phyloP scores from a whole-genome alignment of 345 rosid genomes.

The Turritis glabra region DNA sequence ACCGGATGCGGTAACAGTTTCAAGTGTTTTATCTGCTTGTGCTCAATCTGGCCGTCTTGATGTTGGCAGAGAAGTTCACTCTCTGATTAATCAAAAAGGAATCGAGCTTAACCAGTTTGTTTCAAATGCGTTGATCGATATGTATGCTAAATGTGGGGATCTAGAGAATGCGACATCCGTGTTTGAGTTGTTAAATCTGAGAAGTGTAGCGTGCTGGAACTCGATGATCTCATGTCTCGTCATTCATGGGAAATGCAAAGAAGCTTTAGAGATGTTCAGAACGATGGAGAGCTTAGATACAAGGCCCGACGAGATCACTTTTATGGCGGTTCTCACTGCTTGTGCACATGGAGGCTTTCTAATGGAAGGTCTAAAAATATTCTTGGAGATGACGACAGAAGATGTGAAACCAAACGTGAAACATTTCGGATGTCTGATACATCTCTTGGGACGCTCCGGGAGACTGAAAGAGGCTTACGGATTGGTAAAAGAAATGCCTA shows the following conservation, averaged over 20 bases:
- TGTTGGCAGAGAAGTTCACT: conserved; percentile 63
- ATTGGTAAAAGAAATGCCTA: conserved; percentile 59
- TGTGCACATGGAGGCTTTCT: conserved; percentile 72
- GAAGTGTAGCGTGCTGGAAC: conserved; percentile 68
- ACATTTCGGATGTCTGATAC: conserved; percentile 76
- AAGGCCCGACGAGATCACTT: conserved; percentile 63
- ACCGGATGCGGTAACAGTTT: conserved; percentile 64
- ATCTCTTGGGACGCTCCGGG: conserved; percentile 73
- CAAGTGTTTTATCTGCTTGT: conserved; percentile 71
- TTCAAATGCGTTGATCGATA: conserved; percentile 60
- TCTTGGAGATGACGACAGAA: conserved; percentile 55
- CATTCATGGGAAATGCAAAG: conserved; percentile 52
- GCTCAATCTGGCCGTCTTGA: conserved; percentile 63
- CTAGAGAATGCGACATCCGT: conserved; percentile 51
- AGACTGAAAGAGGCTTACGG: conserved; percentile 63
- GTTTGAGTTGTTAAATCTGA: conserved; percentile 51
- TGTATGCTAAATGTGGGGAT: conserved; percentile 85
- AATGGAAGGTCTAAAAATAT: conserved; percentile 62
- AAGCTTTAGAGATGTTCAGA: conserved; percentile 63
- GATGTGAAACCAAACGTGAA: conserved; percentile 48
- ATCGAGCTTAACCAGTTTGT: conserved; percentile 58
- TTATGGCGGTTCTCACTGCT: conserved; percentile 60
- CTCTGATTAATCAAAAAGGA: conserved; percentile 40
- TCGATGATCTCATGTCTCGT: conserved; percentile 72
- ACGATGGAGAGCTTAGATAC: conserved; percentile 48